Evolutionary conservation across 257 asterid species (phyloP), one percentile per base, ranked within the genome.

Genomic region (Forsythia viridissima): DNA sequence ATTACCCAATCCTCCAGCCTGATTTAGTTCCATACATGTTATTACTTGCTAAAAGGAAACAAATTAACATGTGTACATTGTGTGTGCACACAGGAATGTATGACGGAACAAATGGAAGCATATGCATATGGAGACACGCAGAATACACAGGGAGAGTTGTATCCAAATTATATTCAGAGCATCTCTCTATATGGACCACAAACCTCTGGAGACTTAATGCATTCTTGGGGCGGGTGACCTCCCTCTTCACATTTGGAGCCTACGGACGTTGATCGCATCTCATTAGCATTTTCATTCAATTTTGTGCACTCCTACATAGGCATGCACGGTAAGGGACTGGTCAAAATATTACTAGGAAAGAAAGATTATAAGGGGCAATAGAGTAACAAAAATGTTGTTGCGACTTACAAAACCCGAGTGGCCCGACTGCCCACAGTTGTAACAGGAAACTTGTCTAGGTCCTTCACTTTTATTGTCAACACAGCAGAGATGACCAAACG

Each of bases 401-500:
- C 52, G 71, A 66, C 86, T 84, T 74, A 87, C 91, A 80, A 42
- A 77, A 75, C 89, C 89, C 40, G 38, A 70, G 72, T 89, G 91
- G 59, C 84, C 87, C 20, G 75, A 73, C 82, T 72, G 59, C 84
- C 93, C 93, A 74, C 91, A 89, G 9, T 21, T 67, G 82, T 79
- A 89, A 75, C 91, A 89, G 11, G 91, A 87, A 68, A 81, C 82
- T 68, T n/a, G 73, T 34, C 4, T 77, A 43, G 80, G 70, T 77
- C 80, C 81, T 71, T 84, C 80, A n/a, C 38, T 43, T 78, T 21
- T 83, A 70, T 70, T 65, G 8, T 79, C 82, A 40, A 16, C 73
- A 71, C 93, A 89, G 79, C 89, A 87, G 73, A 86, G 88, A 75
- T 89, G 90, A 57, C 91, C 93, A 73, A 79, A 79, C 51, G 78